Percentiles rank a stretch among this genome's conserved stretches.
These are phyloP conservation scores for Kluyveromyces dobzhanskii DNA, from an alignment of 805 yeast species.

Conservation along the genomic window DNA sequence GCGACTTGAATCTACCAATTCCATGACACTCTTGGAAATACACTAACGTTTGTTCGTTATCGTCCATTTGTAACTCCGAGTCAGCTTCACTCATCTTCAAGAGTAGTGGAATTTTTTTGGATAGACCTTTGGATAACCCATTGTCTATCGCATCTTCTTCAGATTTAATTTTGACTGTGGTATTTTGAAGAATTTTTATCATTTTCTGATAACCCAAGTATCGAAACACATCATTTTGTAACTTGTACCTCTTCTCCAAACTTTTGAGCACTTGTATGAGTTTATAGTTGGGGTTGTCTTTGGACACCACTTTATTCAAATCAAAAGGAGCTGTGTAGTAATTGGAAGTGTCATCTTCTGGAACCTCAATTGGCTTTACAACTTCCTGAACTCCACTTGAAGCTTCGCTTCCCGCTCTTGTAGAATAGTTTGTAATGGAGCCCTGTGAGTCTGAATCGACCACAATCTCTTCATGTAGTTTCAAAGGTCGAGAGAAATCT, in stretches of 20 bases:
- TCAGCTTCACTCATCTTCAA: conserved; percentile 19
- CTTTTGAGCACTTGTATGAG: conserved; percentile 14
- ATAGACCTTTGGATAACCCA: conserved; percentile 22
- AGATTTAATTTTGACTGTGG: conserved; percentile 15
- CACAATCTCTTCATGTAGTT: conserved; percentile 3
- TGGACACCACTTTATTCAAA: neutral
- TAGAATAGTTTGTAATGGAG: neutral
- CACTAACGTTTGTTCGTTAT: conserved; percentile 12
- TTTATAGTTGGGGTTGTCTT: conserved; percentile 10
- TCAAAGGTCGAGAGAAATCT: conserved; percentile 2
- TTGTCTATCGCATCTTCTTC: conserved; percentile 20
- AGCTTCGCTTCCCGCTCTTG: neutral
- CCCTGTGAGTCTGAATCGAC: neutral
- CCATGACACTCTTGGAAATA: conserved; percentile 25
- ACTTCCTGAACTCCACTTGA: too few species aligned
- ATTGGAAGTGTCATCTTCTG: conserved; percentile 3
- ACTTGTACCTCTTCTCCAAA: conserved; percentile 17
- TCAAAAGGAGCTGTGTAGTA: neutral
- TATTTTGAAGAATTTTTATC: conserved; percentile 14
- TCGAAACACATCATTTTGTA: conserved; percentile 23
- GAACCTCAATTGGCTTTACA: too few species aligned
- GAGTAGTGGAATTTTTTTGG: conserved; percentile 22
- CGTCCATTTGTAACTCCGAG: conserved; percentile 13
- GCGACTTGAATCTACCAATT: conserved; percentile 23
- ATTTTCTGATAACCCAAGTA: conserved; percentile 25